These are phyloP conservation scores for Typha latifolia DNA, from an alignment of 176 grass and related monocot species.

Conservation along the genomic window DNA sequence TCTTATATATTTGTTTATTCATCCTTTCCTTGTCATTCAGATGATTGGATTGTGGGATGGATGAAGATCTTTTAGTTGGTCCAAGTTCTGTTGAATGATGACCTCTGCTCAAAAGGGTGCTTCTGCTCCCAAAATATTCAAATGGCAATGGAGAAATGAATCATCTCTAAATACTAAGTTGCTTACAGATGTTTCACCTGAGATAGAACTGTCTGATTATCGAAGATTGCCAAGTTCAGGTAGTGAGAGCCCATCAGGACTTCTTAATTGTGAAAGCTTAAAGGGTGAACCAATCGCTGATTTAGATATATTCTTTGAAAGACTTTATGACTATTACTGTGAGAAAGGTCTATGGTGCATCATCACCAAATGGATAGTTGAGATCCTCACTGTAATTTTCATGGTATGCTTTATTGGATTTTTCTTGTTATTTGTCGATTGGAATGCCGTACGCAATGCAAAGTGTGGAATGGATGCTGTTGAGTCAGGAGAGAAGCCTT, in stretches of 20 bases:
- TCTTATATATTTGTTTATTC: no score
- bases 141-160: constrained; percentile 57
- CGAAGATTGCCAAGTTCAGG: constrained; percentile 39
- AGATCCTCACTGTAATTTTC: constrained; percentile 74
- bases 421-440: constrained; percentile 92
- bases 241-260: constrained; percentile 63
- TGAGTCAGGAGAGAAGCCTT: constrained; percentile 76
- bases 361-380: constrained; percentile 82
- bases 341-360: constrained; percentile 91
- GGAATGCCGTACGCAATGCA: constrained; percentile 53
- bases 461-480: constrained; percentile 92
- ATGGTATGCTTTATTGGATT: constrained; percentile 89
- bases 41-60: constrained; percentile 1
- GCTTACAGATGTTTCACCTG: constrained; percentile 47
- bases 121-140: constrained; percentile 21
- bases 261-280: constrained; percentile 61
- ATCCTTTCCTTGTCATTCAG: not conserved
- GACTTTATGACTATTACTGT: constrained; percentile 85
- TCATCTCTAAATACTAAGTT: constrained; percentile 45
- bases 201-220: constrained; percentile 88
- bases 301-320: constrained; percentile 86
- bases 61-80: not conserved
- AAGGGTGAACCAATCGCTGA: constrained; percentile 60
- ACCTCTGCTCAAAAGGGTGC: not conserved
- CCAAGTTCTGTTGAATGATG: not conserved